Evolutionary conservation across 2,329 filamentous ascomycete genomes (phyloP).

Genomic region (Ascochyta fabae): DNA sequence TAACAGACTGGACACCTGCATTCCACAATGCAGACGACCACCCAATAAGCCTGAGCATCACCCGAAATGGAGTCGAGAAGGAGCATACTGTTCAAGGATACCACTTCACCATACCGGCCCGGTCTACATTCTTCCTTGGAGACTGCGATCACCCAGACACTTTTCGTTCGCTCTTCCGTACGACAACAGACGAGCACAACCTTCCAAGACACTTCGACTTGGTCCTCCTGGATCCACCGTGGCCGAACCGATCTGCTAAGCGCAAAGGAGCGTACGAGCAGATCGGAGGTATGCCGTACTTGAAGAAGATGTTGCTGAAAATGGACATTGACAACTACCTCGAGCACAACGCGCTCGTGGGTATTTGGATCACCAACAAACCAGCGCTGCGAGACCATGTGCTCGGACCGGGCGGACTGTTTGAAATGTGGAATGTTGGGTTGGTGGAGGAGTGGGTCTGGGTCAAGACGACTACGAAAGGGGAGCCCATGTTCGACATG

Average conservation of each 20-base stretch:
- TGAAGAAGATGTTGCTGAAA: slow-evolving; percentile 50
- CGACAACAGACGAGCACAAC: slow-evolving; percentile 47
- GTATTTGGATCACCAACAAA: slow-evolving; percentile 81
- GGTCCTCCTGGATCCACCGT: slow-evolving; percentile 77
- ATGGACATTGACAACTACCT: slow-evolving; percentile 56
- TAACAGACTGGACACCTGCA: slow-evolving; percentile 29
- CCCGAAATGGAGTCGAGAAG: slow-evolving; percentile 6
- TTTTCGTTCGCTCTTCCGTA: slow-evolving; percentile 49
- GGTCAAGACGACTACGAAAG: slow-evolving; percentile 72
- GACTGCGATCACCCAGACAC: slow-evolving; percentile 45
- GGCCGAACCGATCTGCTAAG: slow-evolving; percentile 78
- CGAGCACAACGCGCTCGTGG: slow-evolving; percentile 59
- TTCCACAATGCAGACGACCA: slow-evolving; percentile 40
- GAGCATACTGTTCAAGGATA: slow-evolving; percentile 23
- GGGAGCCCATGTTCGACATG: slow-evolving; percentile 68
- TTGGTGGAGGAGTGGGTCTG: slow-evolving; percentile 76
- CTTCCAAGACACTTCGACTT: slow-evolving; percentile 66
- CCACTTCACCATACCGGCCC: slow-evolving; percentile 56
- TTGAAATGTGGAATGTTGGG: slow-evolving; percentile 71
- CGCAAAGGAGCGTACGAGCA: slow-evolving; percentile 62
- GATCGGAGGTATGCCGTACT: slow-evolving; percentile 54
- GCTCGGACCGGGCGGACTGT: slow-evolving; percentile 64
- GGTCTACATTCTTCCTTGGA: slow-evolving; percentile 59
- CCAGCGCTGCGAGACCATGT: slow-evolving; percentile 60
- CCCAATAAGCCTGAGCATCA: slow-evolving; percentile 36